Evolutionary conservation across 2,329 filamentous ascomycete species (phyloP), one percentile per base, ranked within the genome.

Genomic region (Pyricularia sp.): DNA sequence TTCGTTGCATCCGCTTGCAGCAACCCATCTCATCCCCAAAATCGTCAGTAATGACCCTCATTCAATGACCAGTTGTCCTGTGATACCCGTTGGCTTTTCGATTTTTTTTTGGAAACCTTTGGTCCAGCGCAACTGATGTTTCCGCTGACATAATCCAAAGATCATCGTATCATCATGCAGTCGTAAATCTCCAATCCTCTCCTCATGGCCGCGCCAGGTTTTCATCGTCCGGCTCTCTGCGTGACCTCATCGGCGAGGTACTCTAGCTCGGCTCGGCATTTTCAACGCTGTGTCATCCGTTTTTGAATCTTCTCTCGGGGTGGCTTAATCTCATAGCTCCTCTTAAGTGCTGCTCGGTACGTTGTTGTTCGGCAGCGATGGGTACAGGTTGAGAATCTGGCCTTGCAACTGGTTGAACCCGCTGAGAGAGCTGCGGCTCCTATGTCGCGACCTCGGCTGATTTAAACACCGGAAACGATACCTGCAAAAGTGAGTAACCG

Each of bases 341-440:
- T 28, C 31, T 68, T 58, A 68, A 25, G 66, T 68, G 66, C 55
- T 68, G 66, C 66, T 68, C 5, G 66, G 66, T 14, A 64, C 28
- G 31, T 68, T 63, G 66, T 63, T 64, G 11, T 64, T 68, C 6
- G 66, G 66, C n/a, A 68, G 26, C 20, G 66, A 68, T 7, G 71
- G 72, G 64, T 74, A 73, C 50, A 74, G 66, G 68, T 74, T 73
- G 17, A 74, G 64, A 4, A 74, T 71, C 65, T 74, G 73, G 64
- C 72, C 73, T 9, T 73, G 73, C 30, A 73, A 72, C 65, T 68
- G 66, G 17, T 58, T 68, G 30, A 73, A 73, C 14, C 72, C 71
- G 67, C 73, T 74, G 65, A 74, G 70, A 61, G 72, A 73, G 69
- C 73, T 74, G 66, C 73, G 72, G 69, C 73, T 74, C 50, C 73